These are phyloP conservation scores for Komagataella phaffii DNA, from an alignment of 805 yeast genomes.

Conservation along the genomic window DNA sequence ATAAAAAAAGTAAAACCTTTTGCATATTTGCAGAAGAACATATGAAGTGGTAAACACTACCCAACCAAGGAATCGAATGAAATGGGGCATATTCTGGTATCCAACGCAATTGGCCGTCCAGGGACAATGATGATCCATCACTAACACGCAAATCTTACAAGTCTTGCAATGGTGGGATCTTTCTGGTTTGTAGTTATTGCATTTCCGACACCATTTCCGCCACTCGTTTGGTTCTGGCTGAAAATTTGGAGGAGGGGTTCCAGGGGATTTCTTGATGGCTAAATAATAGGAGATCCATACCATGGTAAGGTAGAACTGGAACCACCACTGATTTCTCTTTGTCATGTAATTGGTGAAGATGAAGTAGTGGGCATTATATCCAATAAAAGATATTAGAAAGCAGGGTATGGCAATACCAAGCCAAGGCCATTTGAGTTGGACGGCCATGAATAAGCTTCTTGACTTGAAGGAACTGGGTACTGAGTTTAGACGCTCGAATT, in stretches of 20 bases:
- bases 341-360: slow-evolving; percentile 34
- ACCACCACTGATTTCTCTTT: slow-evolving; percentile 25
- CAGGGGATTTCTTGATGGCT: slow-evolving; percentile 61
- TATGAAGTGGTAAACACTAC: slow-evolving; percentile 37
- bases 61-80: slow-evolving; percentile 63
- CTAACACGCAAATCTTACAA: slow-evolving; percentile 62
- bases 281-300: slow-evolving; percentile 63
- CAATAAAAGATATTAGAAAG: slow-evolving; percentile 39
- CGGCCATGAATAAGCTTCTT: slow-evolving; percentile 5
- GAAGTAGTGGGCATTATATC: slow-evolving; percentile 48
- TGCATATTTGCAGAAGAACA: slow-evolving; percentile 27
- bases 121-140: slow-evolving; percentile 92
- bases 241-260: slow-evolving; percentile 43
- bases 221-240: slow-evolving; percentile 22
- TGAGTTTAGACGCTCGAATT: not conserved
- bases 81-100: slow-evolving; percentile 62
- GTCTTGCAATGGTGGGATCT: slow-evolving; percentile 78
- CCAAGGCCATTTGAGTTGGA: slow-evolving; percentile 9
- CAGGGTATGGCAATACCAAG: slow-evolving; percentile 35
- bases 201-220: slow-evolving; percentile 63
- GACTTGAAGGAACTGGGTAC: not conserved
- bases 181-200: slow-evolving; percentile 65
- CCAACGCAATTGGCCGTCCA: slow-evolving; percentile 94
- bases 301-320: slow-evolving; percentile 33
- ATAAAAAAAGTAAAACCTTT: slow-evolving; percentile 31